phyloP scores from a whole-genome alignment of 2,329 filamentous ascomycete species.

The Metarhizium sp. region DNA sequence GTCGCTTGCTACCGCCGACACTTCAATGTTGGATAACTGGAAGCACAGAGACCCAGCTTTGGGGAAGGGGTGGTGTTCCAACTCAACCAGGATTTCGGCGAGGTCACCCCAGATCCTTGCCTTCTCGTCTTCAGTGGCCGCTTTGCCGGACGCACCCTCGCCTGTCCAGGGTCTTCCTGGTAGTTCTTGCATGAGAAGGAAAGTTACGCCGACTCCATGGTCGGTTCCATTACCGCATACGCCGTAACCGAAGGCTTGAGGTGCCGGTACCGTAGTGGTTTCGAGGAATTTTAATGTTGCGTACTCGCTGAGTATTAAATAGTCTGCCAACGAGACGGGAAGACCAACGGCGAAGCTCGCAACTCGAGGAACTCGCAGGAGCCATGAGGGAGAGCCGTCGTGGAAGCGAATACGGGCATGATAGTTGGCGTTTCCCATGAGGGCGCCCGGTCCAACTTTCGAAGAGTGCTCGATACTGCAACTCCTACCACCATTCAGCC shows the following conservation, averaged over 20 bases:
- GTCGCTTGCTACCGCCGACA: slow-evolving; percentile 18
- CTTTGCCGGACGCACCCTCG: not conserved
- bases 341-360: slow-evolving; percentile 7
- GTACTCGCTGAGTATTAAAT: slow-evolving; percentile 21
- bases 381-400: slow-evolving; percentile 16
- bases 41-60: slow-evolving; percentile 15
- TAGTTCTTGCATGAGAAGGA: slow-evolving; percentile 19
- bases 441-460: slow-evolving; percentile 8
- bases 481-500: not conserved
- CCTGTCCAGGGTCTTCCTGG: slow-evolving; percentile 14
- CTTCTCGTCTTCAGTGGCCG: not conserved
- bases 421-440: slow-evolving; percentile 19
- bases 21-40: slow-evolving; percentile 1
- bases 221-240: no score
- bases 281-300: slow-evolving; percentile 10
- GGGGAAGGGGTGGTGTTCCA: slow-evolving; percentile 15
- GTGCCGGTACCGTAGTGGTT: no score
- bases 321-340: slow-evolving; percentile 8
- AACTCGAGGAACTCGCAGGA: slow-evolving; percentile 15
- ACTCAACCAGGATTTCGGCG: slow-evolving; percentile 17
- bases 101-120: slow-evolving; percentile 16
- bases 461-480: slow-evolving; percentile 9
- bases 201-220: slow-evolving; percentile 13
- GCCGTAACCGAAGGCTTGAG: no score
- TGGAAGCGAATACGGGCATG: slow-evolving; percentile 19